Conservation (phyloP, 2,329 filamentous ascomycete species). For the Grosmannia huntii region DNA sequence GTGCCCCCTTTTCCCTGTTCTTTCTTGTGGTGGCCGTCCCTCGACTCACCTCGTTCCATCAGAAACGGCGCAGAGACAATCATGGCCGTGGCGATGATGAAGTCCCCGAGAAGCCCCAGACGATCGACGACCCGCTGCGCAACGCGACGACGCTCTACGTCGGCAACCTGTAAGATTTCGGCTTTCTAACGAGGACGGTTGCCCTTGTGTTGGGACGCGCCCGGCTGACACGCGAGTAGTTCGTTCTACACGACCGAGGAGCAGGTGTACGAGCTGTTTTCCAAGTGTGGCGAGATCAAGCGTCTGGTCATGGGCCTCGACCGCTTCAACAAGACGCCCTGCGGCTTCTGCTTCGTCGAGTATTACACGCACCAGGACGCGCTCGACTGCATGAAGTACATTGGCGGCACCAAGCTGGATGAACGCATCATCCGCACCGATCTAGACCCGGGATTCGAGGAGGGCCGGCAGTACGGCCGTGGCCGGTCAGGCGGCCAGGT, state of each 20-base stretch:
- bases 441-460: slow-evolving; percentile 87
- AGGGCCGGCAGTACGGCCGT: slow-evolving; percentile 89
- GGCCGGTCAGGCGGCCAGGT: slow-evolving; percentile 96
- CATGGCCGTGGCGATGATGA: slow-evolving; percentile 40
- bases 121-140: slow-evolving; percentile 67
- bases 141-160: slow-evolving; percentile 94
- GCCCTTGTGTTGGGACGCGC: neutral
- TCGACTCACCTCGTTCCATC: slow-evolving; percentile 6
- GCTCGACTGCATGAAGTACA: slow-evolving; percentile 95
- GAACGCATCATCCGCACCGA: slow-evolving; percentile 94
- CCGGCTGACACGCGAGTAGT: slow-evolving; percentile 26
- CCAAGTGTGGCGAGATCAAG: slow-evolving; percentile 96
- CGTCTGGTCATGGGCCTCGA: slow-evolving; percentile 96
- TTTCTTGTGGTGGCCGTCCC: slow-evolving; percentile 9
- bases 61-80: slow-evolving; percentile 54
- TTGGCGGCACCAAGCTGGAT: slow-evolving; percentile 94
- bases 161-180: slow-evolving; percentile 79
- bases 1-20: neutral
- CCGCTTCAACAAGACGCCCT: slow-evolving; percentile 93
- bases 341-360: slow-evolving; percentile 98
- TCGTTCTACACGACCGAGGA: slow-evolving; percentile 99
- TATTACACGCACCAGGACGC: slow-evolving; percentile 98
- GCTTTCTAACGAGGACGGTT: no score
- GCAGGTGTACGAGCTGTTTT: slow-evolving; percentile 94
- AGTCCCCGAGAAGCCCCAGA: slow-evolving; percentile 37